Percentiles rank a stretch among this genome's conserved stretches.
Evolutionary conservation across 306 rosid genomes (phyloP).

Genomic region (Cercis canadensis): DNA sequence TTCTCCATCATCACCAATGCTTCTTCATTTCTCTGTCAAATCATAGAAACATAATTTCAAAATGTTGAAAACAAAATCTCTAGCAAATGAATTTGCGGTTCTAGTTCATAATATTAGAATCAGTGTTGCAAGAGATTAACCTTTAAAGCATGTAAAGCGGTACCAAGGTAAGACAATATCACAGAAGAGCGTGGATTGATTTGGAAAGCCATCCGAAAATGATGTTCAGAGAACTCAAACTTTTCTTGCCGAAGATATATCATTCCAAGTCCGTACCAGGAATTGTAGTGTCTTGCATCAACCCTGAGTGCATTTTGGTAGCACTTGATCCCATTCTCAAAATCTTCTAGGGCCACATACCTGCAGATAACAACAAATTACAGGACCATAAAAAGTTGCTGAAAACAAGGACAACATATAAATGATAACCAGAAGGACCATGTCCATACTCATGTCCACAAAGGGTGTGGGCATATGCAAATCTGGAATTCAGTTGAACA

Average conservation of each 20-base stretch:
- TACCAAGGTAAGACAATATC: slow-evolving; percentile 91
- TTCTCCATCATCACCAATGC: slow-evolving; percentile 89
- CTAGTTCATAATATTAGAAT: slow-evolving; percentile 31
- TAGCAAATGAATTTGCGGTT: slow-evolving; percentile 30
- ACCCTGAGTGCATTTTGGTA: slow-evolving; percentile 91
- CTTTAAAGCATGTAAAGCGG: slow-evolving; percentile 85
- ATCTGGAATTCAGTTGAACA: slow-evolving; percentile 86
- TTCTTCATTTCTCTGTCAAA: slow-evolving; percentile 79
- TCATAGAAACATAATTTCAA: slow-evolving; percentile 36
- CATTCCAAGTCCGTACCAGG: slow-evolving; percentile 99
- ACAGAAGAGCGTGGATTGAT: slow-evolving; percentile 90
- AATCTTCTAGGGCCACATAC: slow-evolving; percentile 93
- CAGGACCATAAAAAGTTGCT: slow-evolving; percentile 31
- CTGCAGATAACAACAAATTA: slow-evolving; percentile 51
- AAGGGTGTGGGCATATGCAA: slow-evolving; percentile 98
- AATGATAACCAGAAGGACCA: slow-evolving; percentile 14
- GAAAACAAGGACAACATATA: slow-evolving; percentile 5
- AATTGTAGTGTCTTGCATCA: slow-evolving; percentile 90
- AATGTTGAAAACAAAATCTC: slow-evolving; percentile 13
- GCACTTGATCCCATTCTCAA: slow-evolving; percentile 91
- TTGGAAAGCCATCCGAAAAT: slow-evolving; percentile 84
- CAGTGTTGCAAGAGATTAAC: slow-evolving; percentile 50
- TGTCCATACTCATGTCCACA: slow-evolving; percentile 95
- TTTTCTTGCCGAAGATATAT: slow-evolving; percentile 94
- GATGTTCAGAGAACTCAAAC: slow-evolving; percentile 91